Conservation (phyloP, 73 alveolate species). For the Symbiodinium pilosum region DNA sequence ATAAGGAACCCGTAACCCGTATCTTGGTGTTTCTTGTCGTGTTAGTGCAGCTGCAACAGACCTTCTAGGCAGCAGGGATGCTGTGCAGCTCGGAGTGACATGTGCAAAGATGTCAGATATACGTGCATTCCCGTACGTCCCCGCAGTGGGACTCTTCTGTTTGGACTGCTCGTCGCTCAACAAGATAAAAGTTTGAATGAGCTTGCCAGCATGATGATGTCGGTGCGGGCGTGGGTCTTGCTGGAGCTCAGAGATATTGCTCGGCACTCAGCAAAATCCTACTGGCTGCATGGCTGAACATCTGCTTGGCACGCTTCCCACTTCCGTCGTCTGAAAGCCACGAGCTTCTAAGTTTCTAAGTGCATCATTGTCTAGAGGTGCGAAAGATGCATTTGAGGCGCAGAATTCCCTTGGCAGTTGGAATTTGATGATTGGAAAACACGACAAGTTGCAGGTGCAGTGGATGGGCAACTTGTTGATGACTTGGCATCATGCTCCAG, state of each 20-base stretch:
- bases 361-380: conserved; percentile 10
- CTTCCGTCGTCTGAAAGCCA: background rate
- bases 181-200: too few species aligned
- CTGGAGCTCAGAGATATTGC: background rate
- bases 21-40: too few species aligned
- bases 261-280: background rate
- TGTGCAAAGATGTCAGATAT: too few species aligned
- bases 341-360: background rate
- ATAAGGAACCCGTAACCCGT: too few species aligned
- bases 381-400: conserved; percentile 48
- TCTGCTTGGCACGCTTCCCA: background rate
- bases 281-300: background rate
- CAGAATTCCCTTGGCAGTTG: background rate
- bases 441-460: conserved; percentile 40
- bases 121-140: too few species aligned
- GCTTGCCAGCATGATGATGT: conserved; percentile 55
- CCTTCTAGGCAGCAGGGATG: too few species aligned
- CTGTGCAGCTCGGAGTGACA: too few species aligned
- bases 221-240: conserved; percentile 43
- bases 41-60: too few species aligned
- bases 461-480: conserved; percentile 70
- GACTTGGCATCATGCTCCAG: conserved; percentile 39
- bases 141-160: too few species aligned
- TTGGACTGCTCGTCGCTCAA: too few species aligned
- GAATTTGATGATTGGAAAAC: background rate